Evolutionary conservation across 2,329 filamentous ascomycete genomes (phyloP), one percentile per base, ranked within the genome.

Genomic region (Pestalotiopsis fici): DNA sequence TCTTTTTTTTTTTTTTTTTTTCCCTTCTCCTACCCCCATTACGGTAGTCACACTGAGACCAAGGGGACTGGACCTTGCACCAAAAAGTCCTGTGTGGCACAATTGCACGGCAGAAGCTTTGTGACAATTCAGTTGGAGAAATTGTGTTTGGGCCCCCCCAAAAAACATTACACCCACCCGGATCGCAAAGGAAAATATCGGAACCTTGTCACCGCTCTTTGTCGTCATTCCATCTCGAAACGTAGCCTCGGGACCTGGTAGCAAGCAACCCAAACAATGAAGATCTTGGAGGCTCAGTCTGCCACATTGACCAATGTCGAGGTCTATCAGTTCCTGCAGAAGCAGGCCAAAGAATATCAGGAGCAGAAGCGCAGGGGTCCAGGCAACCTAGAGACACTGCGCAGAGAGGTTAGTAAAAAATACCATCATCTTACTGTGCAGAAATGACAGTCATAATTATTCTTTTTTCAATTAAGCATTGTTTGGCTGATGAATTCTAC

Each of bases 221-320:
- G n/a, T 21, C 31, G 25, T 35, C 31, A 31, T 35, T 37, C 28
- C 55, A 35, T 23, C 15, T 37, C 27, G 5, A 23, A 27, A 61
- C n/a, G 13, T 56, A 56, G 31, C 18, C 15, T 21, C 18, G 43
- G 21, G 43, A 23, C n/a, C 43, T n/a, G 43, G n/a, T 21, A 35
- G 31, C 43, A 18, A 50, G 43, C 43, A 50, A 18, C 43, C 11
- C n/a, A 23, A 50, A 21, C 43, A 31, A 90, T 91, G 89, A 91
- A 93, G 86, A 87, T 94, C 74, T 81, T 93, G 73, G 91, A 92
- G 74, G 83, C 91, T 3, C 90, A 93, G 76, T 88, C 88, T 35
- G 90, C 90, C 4, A 85, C 90, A 55, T 83, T 94, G 74, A 88
- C 89, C 76, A 94, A 94, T 78, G 91, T 88, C 71, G 92, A 94